Conservation (phyloP, 2,329 filamentous ascomycete genomes). For the Pestalotiopsis sp. region DNA sequence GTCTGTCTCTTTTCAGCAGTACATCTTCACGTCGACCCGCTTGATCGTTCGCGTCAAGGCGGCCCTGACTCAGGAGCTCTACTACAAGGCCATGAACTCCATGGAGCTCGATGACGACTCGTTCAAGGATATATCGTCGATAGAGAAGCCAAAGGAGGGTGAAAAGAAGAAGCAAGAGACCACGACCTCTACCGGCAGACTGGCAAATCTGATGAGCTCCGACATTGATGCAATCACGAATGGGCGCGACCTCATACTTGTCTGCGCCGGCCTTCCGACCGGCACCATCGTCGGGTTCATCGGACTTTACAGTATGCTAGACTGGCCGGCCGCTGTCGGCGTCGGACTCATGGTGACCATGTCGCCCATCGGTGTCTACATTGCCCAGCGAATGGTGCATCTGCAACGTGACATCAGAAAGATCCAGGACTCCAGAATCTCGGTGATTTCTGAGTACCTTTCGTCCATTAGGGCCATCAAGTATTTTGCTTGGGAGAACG, state of each 20-base stretch:
- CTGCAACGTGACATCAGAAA: conserved; percentile 56
- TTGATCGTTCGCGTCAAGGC: conserved; percentile 59
- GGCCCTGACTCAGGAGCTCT: conserved; percentile 61
- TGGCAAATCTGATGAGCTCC: conserved; percentile 61
- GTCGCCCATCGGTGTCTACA: conserved; percentile 52
- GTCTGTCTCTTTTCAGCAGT: conserved; percentile 57
- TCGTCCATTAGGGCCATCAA: conserved; percentile 61
- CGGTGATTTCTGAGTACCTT: conserved; percentile 60
- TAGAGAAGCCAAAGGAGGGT: conserved; percentile 27
- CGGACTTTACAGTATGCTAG: conserved; percentile 58
- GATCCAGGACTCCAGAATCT: conserved; percentile 60
- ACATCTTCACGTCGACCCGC: conserved; percentile 60
- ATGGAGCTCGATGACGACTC: conserved; percentile 61
- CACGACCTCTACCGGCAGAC: conserved; percentile 50
- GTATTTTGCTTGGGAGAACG: conserved; percentile 63
- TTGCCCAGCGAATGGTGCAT: conserved; percentile 52
- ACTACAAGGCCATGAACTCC: conserved; percentile 56
- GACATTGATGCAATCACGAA: conserved; percentile 59
- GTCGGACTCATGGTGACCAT: conserved; percentile 49
- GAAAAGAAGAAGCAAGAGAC: conserved; percentile 32
- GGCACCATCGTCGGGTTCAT: conserved; percentile 51
- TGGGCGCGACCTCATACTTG: conserved; percentile 54
- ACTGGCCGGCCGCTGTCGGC: conserved; percentile 58
- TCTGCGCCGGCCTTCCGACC: conserved; percentile 46
- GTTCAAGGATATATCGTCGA: conserved; percentile 37